Conservation (phyloP, 2,329 filamentous ascomycete species). For the Ceratocystis alfenasii region DNA sequence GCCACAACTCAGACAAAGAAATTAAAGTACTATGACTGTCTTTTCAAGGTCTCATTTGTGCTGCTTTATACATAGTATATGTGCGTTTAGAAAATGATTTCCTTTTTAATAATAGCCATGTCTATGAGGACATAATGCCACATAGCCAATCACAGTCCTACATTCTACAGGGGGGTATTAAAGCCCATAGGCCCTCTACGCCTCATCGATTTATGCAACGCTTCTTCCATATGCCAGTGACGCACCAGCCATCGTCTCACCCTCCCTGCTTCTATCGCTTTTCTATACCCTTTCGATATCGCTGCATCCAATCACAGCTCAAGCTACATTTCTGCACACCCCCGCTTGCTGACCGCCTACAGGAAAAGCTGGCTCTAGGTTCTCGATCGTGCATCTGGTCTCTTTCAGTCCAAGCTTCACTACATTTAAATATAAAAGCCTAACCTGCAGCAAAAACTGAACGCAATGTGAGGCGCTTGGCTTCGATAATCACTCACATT, state of each 20-base stretch:
- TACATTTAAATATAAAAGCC: background rate
- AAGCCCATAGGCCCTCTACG: too few species aligned
- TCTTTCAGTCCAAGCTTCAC: background rate
- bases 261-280: background rate
- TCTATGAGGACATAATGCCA: too few species aligned
- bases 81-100: too few species aligned
- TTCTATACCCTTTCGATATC: background rate
- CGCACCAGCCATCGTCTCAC: background rate
- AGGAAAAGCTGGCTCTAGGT: background rate
- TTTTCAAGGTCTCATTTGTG: too few species aligned
- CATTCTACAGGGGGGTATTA: background rate
- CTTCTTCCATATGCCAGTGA: background rate
- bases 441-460: background rate
- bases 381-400: background rate
- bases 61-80: too few species aligned
- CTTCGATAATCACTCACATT: conserved; percentile 3
- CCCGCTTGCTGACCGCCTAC: background rate
- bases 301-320: background rate
- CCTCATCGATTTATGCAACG: background rate
- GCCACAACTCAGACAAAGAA: too few species aligned
- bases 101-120: too few species aligned
- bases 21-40: too few species aligned
- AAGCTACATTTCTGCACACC: background rate
- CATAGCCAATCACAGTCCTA: background rate
- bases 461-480: conserved; percentile 3